A percentile compares a stretch with the other conserved stretches of the same genome.
Evolutionary conservation across 148 eudicot species (phyloP).

Genomic region (Talinum fruticosum): DNA sequence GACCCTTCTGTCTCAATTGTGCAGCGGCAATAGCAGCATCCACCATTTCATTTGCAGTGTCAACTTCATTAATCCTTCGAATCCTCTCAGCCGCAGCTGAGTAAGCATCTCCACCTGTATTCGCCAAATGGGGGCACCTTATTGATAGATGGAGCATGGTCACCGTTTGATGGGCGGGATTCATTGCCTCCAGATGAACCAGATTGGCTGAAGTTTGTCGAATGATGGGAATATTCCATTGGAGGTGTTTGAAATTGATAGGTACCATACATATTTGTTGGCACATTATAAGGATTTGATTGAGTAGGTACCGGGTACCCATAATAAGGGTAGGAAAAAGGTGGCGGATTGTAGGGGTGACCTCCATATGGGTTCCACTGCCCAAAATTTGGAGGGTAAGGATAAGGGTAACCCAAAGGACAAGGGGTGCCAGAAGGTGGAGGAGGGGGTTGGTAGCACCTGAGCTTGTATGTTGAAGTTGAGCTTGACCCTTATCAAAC

Average conservation of each 20-base stretch:
- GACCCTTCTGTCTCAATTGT: background rate
- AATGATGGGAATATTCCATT: no score
- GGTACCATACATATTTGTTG: no score
- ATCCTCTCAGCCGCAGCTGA: background rate
- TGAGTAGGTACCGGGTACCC: background rate
- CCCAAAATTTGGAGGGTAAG: background rate
- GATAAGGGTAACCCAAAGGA: background rate
- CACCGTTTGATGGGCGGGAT: no score
- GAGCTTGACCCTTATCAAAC: no score
- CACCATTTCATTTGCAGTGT: background rate
- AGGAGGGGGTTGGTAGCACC: background rate
- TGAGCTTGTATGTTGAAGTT: no score
- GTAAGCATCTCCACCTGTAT: no score
- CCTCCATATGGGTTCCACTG: background rate
- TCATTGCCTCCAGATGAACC: no score
- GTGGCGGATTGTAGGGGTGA: background rate
- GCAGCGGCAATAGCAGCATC: background rate
- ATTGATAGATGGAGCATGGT: no score
- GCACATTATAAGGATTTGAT: no score
- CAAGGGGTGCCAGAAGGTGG: background rate
- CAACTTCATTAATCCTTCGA: background rate
- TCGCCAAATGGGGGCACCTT: no score
- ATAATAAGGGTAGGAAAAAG: background rate
- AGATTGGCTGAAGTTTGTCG: no score
- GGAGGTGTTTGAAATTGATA: no score